phyloP scores from a whole-genome alignment of 108 stramenopile species.

The Pseudonitzschia multiseries region DNA sequence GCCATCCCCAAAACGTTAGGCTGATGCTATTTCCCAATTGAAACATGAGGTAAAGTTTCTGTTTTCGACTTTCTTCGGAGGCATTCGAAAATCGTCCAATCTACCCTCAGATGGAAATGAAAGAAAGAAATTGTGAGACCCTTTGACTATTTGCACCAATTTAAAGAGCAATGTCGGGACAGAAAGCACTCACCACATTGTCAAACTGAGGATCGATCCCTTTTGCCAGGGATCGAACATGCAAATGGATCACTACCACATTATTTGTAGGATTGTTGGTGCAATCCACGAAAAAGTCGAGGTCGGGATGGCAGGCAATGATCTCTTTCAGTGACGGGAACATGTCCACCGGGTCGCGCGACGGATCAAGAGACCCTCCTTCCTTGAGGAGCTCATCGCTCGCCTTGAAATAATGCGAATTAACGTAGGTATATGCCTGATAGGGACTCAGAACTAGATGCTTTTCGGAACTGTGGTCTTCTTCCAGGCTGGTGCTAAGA shows the following conservation, averaged over 20 bases:
- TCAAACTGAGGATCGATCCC: conserved; percentile 66
- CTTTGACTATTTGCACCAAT: background rate
- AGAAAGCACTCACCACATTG: conserved; percentile 31
- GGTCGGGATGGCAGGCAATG: conserved; percentile 51
- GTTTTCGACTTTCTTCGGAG: conserved; percentile 34
- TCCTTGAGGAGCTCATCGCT: conserved; percentile 14
- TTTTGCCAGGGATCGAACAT: conserved; percentile 61
- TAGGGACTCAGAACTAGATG: conserved; percentile 38
- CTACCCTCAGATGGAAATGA: conserved; percentile 17
- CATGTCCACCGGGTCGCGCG: conserved; percentile 55
- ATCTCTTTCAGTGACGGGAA: conserved; percentile 54
- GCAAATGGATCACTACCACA: conserved; percentile 37
- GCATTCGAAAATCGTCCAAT: conserved; percentile 39
- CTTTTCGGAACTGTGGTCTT: background rate
- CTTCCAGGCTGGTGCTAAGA: background rate
- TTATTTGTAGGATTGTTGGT: conserved; percentile 12
- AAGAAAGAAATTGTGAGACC: conserved; percentile 5
- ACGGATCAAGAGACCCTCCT: conserved; percentile 23
- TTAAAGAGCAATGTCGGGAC: background rate
- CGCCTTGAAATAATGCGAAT: conserved; percentile 46
- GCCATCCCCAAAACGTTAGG: conserved; percentile 34
- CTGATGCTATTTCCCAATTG: conserved; percentile 46
- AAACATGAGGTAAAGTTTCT: conserved; percentile 46
- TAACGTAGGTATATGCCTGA: conserved; percentile 65
- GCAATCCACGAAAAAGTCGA: conserved; percentile 56